Evolutionary conservation across 352 stramenopile species (phyloP), one percentile per base, ranked within the genome.

Genomic region (Phytophthora aleatoria): DNA sequence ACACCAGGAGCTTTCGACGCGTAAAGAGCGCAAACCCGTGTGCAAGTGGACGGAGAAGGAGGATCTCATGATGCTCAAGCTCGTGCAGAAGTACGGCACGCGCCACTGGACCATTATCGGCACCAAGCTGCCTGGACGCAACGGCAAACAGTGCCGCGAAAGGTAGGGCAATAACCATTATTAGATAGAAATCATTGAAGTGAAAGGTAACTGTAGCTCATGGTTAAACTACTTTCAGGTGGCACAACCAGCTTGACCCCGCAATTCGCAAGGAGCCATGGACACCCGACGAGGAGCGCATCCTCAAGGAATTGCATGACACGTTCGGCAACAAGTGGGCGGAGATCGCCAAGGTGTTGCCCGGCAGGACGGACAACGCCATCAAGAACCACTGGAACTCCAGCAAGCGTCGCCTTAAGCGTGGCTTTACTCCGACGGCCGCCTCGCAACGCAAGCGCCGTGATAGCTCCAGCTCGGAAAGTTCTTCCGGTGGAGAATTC

Each of bases 81-180:
- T 93, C 28, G 91, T 97, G 59, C 78, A 92, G 49, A 87, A 95
- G 65, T 96, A 95, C 53, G 97, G 97, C 50, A 92, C 86, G 15
- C 98, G 98, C 70, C 90, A 98, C 64, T 99, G 97, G 97, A 97
- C 93, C 12, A 87, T 98, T 72, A 99, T 99, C 57, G 95, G 96
- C 53, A 99, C 98, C 16, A 91, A 96, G 43, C 77, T 99, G 43
- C 95, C 95, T 15, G 97, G 97, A 1, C 80, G 97, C 50, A 94
- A 94, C 60, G 88, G 88, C 65, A 98, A 98, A 59, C 96, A 99
- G 75, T 99, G 96, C 60, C 87, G 94, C 39, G 96, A 99, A 81
- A 85, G 96, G 83, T 91, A 63, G 11, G 62, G 50, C 10, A 36
- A 11, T 31, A 35, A 36, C 43, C 8, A 6, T 50, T 66, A 48